Evolutionary conservation across 225 moss, liverwort and hornwort species (phyloP).

Genomic region (Pseudisothecium myosuroides): DNA sequence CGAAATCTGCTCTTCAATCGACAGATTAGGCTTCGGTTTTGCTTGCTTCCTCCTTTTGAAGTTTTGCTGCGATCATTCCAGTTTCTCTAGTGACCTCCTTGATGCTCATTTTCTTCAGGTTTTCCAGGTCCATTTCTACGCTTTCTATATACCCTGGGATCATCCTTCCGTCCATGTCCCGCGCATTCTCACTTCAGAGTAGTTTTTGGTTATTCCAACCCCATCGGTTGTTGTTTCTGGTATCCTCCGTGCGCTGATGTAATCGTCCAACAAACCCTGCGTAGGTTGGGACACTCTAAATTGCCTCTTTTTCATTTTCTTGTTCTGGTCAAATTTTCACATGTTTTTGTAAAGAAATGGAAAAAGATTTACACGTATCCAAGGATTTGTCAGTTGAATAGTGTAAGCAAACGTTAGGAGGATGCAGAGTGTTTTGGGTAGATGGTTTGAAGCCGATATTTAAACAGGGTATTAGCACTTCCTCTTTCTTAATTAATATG

Average conservation of each 20-base stretch:
- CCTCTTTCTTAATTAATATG: not conserved
- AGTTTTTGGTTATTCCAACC: not conserved
- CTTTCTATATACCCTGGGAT: not conserved
- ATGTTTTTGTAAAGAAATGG: not conserved
- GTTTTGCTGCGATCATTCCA: not conserved
- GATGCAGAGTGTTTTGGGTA: too few relatives aligned
- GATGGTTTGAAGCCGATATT: not conserved
- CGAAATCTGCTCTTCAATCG: too few relatives aligned
- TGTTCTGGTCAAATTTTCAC: not conserved
- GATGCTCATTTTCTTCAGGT: not conserved
- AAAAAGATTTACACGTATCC: not conserved
- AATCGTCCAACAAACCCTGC: not conserved
- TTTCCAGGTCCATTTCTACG: not conserved
- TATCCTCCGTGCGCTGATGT: not conserved
- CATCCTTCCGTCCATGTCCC: not conserved
- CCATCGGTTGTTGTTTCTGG: not conserved
- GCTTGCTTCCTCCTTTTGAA: not conserved
- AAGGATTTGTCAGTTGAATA: not conserved
- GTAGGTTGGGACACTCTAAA: not conserved
- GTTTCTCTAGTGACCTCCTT: not conserved
- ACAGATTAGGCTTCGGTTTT: not conserved
- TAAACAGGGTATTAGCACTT: too few relatives aligned
- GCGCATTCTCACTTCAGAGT: not conserved
- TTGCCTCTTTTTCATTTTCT: not conserved
- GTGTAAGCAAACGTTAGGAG: too few relatives aligned